Evolutionary conservation across 768 basidiomycete species (phyloP).

Genomic region (Boletus subcaerulescens): DNA sequence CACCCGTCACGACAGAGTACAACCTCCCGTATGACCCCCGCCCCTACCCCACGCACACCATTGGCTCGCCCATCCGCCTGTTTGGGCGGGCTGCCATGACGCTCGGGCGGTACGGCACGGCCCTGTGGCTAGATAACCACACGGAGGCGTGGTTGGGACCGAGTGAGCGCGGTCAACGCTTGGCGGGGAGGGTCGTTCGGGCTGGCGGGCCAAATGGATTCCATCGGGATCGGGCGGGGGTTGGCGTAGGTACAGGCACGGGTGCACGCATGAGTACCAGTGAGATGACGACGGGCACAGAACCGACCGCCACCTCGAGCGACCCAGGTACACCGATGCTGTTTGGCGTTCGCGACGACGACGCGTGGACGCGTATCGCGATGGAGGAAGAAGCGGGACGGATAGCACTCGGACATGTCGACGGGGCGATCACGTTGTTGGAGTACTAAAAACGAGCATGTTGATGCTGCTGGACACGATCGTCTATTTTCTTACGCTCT

Average conservation of each 20-base stretch:
- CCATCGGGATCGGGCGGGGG: no score
- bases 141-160: constrained; percentile 47
- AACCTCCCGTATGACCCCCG: constrained; percentile 49
- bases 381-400: constrained; percentile 38
- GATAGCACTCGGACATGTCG: constrained; percentile 33
- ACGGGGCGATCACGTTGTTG: constrained; percentile 49
- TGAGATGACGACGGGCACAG: not conserved
- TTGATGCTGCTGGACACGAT: no score
- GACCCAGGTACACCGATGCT: constrained; percentile 30
- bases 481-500: no score
- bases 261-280: no score
- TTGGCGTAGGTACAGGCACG: no score
- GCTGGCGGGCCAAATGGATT: no score
- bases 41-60: constrained; percentile 34
- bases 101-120: constrained; percentile 58
- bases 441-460: constrained; percentile 36
- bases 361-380: constrained; percentile 47
- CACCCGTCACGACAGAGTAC: constrained; percentile 12
- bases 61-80: constrained; percentile 55
- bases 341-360: constrained; percentile 44
- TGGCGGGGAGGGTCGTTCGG: constrained; percentile 42
- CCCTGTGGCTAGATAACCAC: constrained; percentile 65
- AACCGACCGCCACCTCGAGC: not conserved
- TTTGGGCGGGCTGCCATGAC: constrained; percentile 53
- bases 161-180: constrained; percentile 53